These are phyloP conservation scores for Thyridium curvatum DNA, from an alignment of 2,329 filamentous ascomycete genomes.

Conservation along the genomic window DNA sequence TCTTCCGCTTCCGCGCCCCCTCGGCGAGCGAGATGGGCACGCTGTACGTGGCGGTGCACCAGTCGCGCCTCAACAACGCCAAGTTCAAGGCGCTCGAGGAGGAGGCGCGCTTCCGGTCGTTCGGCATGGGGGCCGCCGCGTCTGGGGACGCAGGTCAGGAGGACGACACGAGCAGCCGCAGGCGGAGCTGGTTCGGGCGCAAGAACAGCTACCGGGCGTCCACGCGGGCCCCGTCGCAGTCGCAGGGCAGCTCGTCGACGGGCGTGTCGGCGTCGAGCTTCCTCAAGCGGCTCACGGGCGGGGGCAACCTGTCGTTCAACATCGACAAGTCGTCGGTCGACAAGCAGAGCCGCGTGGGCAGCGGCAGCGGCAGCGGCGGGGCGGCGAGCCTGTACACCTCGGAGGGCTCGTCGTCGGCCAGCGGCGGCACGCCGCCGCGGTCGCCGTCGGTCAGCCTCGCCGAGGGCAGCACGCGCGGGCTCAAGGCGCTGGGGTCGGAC, in stretches of 20 bases:
- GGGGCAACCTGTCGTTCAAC: slow-evolving; percentile 64
- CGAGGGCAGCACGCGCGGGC: slow-evolving; percentile 39
- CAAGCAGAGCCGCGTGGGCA: slow-evolving; percentile 42
- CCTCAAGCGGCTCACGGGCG: slow-evolving; percentile 68
- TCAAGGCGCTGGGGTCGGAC: slow-evolving; percentile 55
- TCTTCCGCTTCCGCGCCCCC: slow-evolving; percentile 85
- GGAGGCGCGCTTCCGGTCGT: slow-evolving; percentile 66
- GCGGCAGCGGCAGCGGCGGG: slow-evolving; percentile 36
- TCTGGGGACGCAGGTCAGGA: slow-evolving; percentile 7
- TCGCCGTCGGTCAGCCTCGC: slow-evolving; percentile 53
- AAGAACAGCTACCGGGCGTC: slow-evolving; percentile 61
- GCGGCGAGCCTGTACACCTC: slow-evolving; percentile 54
- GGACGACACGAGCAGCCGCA: slow-evolving; percentile 35
- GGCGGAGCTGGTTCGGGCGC: slow-evolving; percentile 54
- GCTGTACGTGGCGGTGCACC: slow-evolving; percentile 82
- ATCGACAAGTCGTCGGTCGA: slow-evolving; percentile 73
- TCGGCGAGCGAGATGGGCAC: slow-evolving; percentile 71
- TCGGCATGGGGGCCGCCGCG: slow-evolving; percentile 37
- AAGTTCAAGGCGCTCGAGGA: slow-evolving; percentile 69
- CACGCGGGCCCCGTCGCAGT: slow-evolving; percentile 55
- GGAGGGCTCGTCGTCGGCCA: slow-evolving; percentile 46
- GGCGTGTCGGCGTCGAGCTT: slow-evolving; percentile 67
- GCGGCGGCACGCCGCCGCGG: slow-evolving; percentile 41
- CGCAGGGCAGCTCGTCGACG: slow-evolving; percentile 59
- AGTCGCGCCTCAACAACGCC: slow-evolving; percentile 84